Evolutionary conservation across 768 basidiomycete genomes (phyloP).

Genomic region (Leccinum subtestaceum): DNA sequence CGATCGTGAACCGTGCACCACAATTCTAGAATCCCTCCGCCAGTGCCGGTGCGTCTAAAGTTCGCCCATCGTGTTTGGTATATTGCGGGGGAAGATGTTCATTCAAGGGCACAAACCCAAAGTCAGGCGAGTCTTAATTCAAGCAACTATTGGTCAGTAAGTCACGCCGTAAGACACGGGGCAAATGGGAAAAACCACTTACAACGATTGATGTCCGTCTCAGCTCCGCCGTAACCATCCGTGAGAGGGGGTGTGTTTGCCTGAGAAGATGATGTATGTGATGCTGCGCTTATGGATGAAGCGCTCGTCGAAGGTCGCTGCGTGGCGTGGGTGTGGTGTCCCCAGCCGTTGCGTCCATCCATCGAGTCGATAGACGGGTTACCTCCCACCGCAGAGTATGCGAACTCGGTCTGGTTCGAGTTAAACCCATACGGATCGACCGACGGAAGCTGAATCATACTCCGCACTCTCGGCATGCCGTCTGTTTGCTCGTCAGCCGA

Average conservation of each 20-base stretch:
- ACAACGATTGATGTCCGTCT: constrained; percentile 83
- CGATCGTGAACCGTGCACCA: constrained; percentile 27
- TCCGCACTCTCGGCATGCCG: constrained; percentile 69
- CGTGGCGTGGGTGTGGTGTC: constrained; percentile 29
- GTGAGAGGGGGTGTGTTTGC: constrained; percentile 76
- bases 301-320: constrained; percentile 70
- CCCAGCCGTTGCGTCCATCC: constrained; percentile 46
- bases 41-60: constrained; percentile 36
- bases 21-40: constrained; percentile 31
- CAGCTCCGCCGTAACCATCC: constrained; percentile 58
- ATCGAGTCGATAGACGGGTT: constrained; percentile 36
- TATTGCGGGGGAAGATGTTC: constrained; percentile 68
- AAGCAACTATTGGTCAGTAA: constrained; percentile 47
- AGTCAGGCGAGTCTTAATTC: constrained; percentile 72
- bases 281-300: constrained; percentile 73
- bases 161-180: constrained; percentile 37
- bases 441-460: constrained; percentile 79
- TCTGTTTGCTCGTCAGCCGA: constrained; percentile 49
- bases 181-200: constrained; percentile 42
- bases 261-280: constrained; percentile 74
- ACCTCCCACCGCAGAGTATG: constrained; percentile 65
- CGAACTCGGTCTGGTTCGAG: constrained; percentile 74
- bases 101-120: constrained; percentile 80
- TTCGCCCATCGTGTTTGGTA: constrained; percentile 53
- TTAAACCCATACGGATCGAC: constrained; percentile 67